A percentile compares a stretch with the other conserved stretches of the same genome.
phyloP scores from a whole-genome alignment of 495 filamentous ascomycete species.

The Tuber indicum region DNA sequence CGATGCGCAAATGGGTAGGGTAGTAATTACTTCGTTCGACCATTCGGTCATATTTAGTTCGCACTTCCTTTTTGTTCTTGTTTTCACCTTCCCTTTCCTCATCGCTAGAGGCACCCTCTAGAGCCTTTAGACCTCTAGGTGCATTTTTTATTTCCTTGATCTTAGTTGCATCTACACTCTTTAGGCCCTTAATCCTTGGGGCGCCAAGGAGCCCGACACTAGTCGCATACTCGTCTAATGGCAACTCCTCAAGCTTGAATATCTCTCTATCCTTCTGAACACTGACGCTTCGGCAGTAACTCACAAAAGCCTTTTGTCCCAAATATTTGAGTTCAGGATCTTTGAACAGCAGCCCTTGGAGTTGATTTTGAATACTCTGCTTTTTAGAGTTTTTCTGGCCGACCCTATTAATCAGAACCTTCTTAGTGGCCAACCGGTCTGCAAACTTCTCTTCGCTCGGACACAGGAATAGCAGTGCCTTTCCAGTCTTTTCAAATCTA shows the following conservation, averaged over 20 bases:
- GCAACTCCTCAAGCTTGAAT: constrained; percentile 72
- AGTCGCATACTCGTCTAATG: constrained; percentile 75
- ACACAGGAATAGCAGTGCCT: constrained; percentile 84
- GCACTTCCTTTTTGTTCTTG: constrained; percentile 56
- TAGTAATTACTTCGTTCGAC: constrained; percentile 82
- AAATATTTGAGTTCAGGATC: constrained; percentile 90
- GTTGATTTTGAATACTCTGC: constrained; percentile 68
- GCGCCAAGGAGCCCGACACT: constrained; percentile 85
- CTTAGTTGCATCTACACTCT: constrained; percentile 63
- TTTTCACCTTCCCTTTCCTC: constrained; percentile 48
- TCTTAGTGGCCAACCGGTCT: constrained; percentile 75
- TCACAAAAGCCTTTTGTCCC: constrained; percentile 90
- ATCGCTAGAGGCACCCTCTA: constrained; percentile 51
- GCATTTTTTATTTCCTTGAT: constrained; percentile 78
- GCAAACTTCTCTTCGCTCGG: constrained; percentile 86
- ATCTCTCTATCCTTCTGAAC: constrained; percentile 88
- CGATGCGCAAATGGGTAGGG: background rate
- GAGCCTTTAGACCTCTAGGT: constrained; percentile 50
- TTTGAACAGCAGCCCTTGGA: constrained; percentile 93
- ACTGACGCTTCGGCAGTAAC: constrained; percentile 73
- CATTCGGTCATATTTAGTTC: constrained; percentile 94
- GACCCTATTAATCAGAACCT: constrained; percentile 78
- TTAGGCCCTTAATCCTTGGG: constrained; percentile 80
- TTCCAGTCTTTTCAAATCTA: constrained; percentile 79
- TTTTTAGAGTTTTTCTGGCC: constrained; percentile 69